Conservation (phyloP, 1,284 basidiomycete genomes). For the Tilletiaria anomala region DNA sequence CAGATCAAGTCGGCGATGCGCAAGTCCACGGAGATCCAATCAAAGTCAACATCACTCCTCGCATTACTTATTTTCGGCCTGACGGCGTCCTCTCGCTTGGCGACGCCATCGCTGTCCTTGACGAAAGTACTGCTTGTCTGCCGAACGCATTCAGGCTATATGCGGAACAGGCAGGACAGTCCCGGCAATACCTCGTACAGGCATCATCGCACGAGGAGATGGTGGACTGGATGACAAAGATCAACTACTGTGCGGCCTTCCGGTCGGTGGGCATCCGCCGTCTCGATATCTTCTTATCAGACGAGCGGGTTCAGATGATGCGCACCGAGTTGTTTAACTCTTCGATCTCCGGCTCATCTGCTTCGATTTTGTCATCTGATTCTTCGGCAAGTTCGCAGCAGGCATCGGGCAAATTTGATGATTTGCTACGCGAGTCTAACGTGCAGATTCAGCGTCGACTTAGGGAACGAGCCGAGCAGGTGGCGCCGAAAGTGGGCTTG, state of each 20-base stretch:
- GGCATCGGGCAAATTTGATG: too few species aligned
- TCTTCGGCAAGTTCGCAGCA: too few species aligned
- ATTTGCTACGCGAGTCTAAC: not conserved
- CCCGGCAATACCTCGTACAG: slow-evolving; percentile 69
- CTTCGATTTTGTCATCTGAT: too few species aligned
- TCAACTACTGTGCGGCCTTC: slow-evolving; percentile 91
- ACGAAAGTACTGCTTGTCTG: too few species aligned
- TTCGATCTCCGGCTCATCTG: too few species aligned
- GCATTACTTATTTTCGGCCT: slow-evolving; percentile 56
- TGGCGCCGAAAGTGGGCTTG: too few species aligned
- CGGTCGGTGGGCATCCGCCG: slow-evolving; percentile 70
- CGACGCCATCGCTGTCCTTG: slow-evolving; percentile 27
- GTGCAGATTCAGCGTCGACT: slow-evolving; percentile 9
- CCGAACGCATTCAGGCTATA: too few species aligned
- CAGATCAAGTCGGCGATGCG: slow-evolving; percentile 26
- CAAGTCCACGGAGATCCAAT: not conserved
- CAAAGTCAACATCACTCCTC: slow-evolving; percentile 44
- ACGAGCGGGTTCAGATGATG: not conserved
- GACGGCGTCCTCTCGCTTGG: slow-evolving; percentile 68
- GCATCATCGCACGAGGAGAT: slow-evolving; percentile 62
- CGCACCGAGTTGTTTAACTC: too few species aligned
- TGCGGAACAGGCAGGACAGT: too few species aligned
- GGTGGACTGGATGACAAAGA: slow-evolving; percentile 78
- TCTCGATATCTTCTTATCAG: slow-evolving; percentile 11
- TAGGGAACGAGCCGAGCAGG: slow-evolving; percentile 3